These are phyloP conservation scores for Apiospora sp. DNA, from an alignment of 2,329 filamentous ascomycete genomes.

Conservation along the genomic window DNA sequence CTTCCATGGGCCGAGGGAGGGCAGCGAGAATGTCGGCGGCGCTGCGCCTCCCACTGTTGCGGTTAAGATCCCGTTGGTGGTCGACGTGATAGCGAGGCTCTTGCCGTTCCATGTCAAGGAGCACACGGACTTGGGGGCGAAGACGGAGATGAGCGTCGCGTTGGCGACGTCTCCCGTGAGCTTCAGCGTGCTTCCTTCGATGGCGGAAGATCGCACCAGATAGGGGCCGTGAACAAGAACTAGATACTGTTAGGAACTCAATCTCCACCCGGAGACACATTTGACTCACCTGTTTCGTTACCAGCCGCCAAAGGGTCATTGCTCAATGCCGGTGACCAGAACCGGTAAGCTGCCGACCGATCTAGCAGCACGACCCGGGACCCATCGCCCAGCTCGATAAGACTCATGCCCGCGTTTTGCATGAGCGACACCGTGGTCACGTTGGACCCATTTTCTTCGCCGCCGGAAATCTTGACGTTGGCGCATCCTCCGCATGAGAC, in stretches of 20 bases:
- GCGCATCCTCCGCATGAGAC: conserved; percentile 49
- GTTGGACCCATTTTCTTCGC: conserved; percentile 33
- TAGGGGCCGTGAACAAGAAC: conserved; percentile 61
- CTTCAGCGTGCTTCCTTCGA: conserved; percentile 46
- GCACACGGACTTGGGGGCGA: conserved; percentile 54
- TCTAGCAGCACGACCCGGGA: conserved; percentile 61
- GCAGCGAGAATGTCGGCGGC: conserved; percentile 43
- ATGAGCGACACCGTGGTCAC: conserved; percentile 55
- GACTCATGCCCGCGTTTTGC: conserved; percentile 56
- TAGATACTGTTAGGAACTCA: conserved; percentile 32
- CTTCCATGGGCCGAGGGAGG: conserved; percentile 54
- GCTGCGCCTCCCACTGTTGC: conserved; percentile 39
- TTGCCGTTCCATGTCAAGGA: conserved; percentile 61
- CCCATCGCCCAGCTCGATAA: conserved; percentile 55
- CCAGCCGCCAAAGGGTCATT: conserved; percentile 54
- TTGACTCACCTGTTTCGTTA: conserved; percentile 52
- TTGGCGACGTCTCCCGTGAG: conserved; percentile 55
- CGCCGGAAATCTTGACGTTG: conserved; percentile 50
- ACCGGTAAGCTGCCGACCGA: conserved; percentile 60
- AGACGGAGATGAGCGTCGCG: conserved; percentile 52
- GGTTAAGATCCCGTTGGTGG: conserved; percentile 39
- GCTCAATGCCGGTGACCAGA: conserved; percentile 62
- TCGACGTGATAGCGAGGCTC: conserved; percentile 40
- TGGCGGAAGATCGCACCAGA: conserved; percentile 54
- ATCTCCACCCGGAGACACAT: fast-evolving